A percentile compares a stretch with the other conserved stretches of the same genome.
These are phyloP conservation scores for Acacia melanoxylon DNA, from an alignment of 306 rosid genomes.

Conservation along the genomic window DNA sequence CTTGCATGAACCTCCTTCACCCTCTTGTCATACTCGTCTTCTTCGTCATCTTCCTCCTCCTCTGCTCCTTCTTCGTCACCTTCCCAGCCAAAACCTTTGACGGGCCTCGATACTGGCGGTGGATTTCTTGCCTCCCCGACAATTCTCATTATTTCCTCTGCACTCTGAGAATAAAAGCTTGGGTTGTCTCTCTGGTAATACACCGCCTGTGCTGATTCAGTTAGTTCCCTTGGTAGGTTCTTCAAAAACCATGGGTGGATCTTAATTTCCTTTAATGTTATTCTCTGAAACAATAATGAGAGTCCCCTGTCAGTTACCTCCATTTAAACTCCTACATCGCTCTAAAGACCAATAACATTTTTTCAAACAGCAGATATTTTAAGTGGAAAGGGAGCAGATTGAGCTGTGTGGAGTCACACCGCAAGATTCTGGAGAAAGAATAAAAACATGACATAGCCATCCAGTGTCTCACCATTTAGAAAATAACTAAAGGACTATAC, in stretches of 20 bases:
- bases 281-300: conserved; percentile 49
- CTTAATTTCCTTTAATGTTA: conserved; percentile 69
- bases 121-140: conserved; percentile 81
- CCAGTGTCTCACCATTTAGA: background rate
- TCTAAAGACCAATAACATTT: no score
- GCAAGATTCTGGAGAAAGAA: no score
- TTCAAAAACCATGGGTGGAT: conserved; percentile 84
- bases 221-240: conserved; percentile 87
- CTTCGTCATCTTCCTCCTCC: conserved; percentile 51
- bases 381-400: no score
- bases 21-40: conserved; percentile 81
- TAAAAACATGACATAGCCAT: background rate
- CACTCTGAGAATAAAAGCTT: conserved; percentile 65
- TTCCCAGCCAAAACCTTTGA: conserved; percentile 76
- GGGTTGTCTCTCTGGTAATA: conserved; percentile 73
- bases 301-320: conserved; percentile 20
- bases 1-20: conserved; percentile 83
- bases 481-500: background rate
- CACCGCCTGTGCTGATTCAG: conserved; percentile 65
- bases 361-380: no score
- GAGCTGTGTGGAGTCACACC: no score
- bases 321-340: conserved; percentile 15
- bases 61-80: conserved; percentile 28
- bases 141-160: conserved; percentile 82
- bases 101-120: conserved; percentile 55